Evolutionary conservation across 768 basidiomycete species (phyloP).

Genomic region (Fomitopsis pulvina): DNA sequence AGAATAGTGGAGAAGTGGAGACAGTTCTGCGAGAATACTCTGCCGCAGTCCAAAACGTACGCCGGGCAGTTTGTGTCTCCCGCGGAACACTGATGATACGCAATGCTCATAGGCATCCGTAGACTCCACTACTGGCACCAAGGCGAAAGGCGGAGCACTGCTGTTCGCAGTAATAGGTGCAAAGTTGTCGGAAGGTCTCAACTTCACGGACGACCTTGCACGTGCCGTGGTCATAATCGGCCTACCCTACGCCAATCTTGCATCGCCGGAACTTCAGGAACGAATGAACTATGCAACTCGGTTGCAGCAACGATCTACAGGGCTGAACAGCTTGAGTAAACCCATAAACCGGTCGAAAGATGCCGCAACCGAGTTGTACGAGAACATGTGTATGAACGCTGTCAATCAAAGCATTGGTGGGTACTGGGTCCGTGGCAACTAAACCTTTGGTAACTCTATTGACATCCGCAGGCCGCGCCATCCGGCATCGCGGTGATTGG

Average conservation of each 20-base stretch:
- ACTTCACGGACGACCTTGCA: constrained; percentile 48
- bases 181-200: constrained; percentile 90
- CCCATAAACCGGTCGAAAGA: constrained; percentile 45
- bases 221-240: constrained; percentile 85
- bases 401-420: constrained; percentile 96
- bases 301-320: constrained; percentile 36
- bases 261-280: constrained; percentile 87
- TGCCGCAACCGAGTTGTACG: constrained; percentile 60
- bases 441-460: neutral
- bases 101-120: constrained; percentile 17
- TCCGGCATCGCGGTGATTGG: constrained; percentile 89
- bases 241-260: constrained; percentile 87
- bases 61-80: neutral
- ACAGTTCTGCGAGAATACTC: constrained; percentile 68
- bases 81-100: constrained; percentile 9
- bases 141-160: constrained; percentile 54
- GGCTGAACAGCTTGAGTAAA: constrained; percentile 23
- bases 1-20: constrained; percentile 66
- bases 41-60: constrained; percentile 27
- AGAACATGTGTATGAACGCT: constrained; percentile 88
- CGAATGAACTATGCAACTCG: constrained; percentile 83
- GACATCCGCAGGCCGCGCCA: constrained; percentile 67
- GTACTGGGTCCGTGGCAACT: constrained; percentile 17
- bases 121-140: neutral
- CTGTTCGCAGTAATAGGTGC: constrained; percentile 94